These are phyloP conservation scores for Colletotrichum lupini DNA, from an alignment of 2,329 filamentous ascomycete species.

Conservation along the genomic window DNA sequence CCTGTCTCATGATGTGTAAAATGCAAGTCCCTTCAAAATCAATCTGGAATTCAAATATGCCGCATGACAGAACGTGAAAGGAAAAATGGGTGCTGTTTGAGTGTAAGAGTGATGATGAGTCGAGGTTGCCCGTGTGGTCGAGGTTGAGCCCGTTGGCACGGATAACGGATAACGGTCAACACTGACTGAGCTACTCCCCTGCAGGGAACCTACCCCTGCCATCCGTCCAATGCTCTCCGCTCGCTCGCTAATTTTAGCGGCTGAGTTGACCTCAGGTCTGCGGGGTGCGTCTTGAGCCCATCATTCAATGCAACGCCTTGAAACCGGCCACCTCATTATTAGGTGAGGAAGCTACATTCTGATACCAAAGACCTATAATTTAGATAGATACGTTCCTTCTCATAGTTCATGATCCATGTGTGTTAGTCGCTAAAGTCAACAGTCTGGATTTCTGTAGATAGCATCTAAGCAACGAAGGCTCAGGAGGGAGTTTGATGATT, in stretches of 20 bases:
- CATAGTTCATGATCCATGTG: no score
- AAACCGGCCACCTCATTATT: not conserved
- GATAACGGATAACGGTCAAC: not conserved
- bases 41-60: not conserved
- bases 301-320: not conserved
- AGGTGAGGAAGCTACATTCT: no score
- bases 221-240: not conserved
- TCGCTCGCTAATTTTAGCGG: conserved; percentile 14
- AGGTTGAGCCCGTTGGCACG: not conserved
- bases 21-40: not conserved
- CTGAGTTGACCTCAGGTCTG: not conserved
- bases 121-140: not conserved
- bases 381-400: no score
- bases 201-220: not conserved
- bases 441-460: no score
- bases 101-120: not conserved
- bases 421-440: no score
- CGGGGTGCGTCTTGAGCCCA: not conserved
- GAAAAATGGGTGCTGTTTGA: not conserved
- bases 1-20: conserved; percentile 21
- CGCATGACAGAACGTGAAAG: conserved; percentile 9
- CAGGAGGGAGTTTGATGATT: no score
- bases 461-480: no score
- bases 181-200: not conserved
- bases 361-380: no score